Evolutionary conservation across 2,329 filamentous ascomycete species (phyloP).

Genomic region (Hyphodiscus sp.): DNA sequence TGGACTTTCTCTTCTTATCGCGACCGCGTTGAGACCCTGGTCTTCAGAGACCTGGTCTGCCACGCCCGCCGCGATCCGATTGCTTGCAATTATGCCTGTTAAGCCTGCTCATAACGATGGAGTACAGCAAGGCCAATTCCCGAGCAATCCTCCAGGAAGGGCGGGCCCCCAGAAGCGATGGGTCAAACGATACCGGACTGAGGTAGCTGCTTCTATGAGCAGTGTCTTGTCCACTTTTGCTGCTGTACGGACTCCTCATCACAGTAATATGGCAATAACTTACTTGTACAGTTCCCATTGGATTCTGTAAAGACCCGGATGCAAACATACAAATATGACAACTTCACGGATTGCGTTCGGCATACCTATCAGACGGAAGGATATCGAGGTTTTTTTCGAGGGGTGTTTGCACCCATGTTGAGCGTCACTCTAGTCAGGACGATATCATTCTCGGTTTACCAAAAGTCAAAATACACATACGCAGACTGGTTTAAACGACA

Average conservation of each 20-base stretch:
- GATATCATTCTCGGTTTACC: constrained; percentile 75
- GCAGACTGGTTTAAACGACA: constrained; percentile 64
- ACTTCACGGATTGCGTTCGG: constrained; percentile 65
- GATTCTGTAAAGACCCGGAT: constrained; percentile 88
- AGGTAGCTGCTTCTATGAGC: constrained; percentile 70
- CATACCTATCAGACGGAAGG: constrained; percentile 73
- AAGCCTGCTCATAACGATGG: constrained; percentile 23
- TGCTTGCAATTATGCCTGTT: constrained; percentile 37
- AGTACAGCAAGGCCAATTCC: constrained; percentile 11
- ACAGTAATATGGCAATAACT: constrained; percentile 6
- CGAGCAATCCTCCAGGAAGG: constrained; percentile 7
- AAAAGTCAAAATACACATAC: constrained; percentile 66
- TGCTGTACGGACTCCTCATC: constrained; percentile 41
- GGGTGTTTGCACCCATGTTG: constrained; percentile 72
- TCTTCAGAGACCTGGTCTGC: constrained; percentile 40
- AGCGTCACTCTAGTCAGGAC: constrained; percentile 73
- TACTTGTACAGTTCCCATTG: constrained; percentile 55
- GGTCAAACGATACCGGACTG: constrained; percentile 72
- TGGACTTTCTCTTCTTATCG: constrained; percentile 50
- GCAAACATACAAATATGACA: constrained; percentile 77
- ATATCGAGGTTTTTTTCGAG: constrained; percentile 71
- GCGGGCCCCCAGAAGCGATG: constrained; percentile 39
- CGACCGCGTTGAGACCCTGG: constrained; percentile 47
- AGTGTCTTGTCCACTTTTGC: constrained; percentile 72
- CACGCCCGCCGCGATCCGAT: constrained; percentile 30